These are phyloP conservation scores for Eruca vesicaria DNA, from an alignment of 441 rosid species.

Conservation along the genomic window DNA sequence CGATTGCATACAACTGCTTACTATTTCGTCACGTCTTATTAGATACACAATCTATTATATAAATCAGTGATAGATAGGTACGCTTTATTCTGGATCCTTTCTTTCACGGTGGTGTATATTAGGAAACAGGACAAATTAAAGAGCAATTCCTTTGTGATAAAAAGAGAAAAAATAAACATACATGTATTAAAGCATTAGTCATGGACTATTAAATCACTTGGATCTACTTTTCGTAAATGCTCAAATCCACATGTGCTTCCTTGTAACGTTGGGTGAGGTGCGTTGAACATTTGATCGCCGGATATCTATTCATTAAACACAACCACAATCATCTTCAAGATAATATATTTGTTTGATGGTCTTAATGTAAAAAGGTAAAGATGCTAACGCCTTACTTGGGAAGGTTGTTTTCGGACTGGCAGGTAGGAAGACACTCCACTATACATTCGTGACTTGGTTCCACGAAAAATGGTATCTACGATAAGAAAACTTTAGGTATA, in stretches of 20 bases:
- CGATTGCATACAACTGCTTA: too few relatives aligned
- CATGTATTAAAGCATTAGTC: background rate
- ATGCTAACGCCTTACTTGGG: slow-evolving; percentile 65
- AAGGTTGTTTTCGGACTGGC: slow-evolving; percentile 69
- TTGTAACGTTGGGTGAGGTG: slow-evolving; percentile 72
- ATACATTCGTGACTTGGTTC: slow-evolving; percentile 91
- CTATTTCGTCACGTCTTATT: too few relatives aligned
- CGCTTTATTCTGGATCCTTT: too few relatives aligned
- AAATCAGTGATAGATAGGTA: too few relatives aligned
- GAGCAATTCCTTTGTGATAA: too few relatives aligned
- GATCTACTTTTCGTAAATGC: slow-evolving; percentile 31
- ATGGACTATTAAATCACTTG: background rate
- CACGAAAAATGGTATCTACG: slow-evolving; percentile 78
- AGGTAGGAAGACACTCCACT: slow-evolving; percentile 89
- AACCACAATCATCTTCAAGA: background rate
- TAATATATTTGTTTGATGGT: background rate
- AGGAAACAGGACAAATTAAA: too few relatives aligned
- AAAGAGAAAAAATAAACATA: too few relatives aligned
- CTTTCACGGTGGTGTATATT: too few relatives aligned
- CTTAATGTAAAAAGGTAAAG: background rate
- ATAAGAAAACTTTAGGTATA: background rate
- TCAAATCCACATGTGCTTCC: slow-evolving; percentile 77
- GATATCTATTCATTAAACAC: slow-evolving; percentile 48
- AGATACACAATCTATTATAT: too few relatives aligned
- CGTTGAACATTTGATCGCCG: slow-evolving; percentile 65